Evolutionary conservation across 805 yeast species (phyloP).

Genomic region (Candida verbasci): DNA sequence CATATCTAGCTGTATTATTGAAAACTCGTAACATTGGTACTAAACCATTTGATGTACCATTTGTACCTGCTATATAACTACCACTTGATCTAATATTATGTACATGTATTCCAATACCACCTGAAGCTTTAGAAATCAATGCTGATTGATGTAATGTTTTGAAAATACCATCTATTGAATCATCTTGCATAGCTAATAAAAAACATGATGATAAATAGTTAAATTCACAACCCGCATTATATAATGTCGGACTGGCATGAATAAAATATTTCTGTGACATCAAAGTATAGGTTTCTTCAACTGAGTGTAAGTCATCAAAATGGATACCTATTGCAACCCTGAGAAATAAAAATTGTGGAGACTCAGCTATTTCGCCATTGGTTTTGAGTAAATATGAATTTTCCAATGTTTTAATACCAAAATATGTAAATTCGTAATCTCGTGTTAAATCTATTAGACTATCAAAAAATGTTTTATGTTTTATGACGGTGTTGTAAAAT

Average conservation of each 20-base stretch:
- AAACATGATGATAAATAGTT: constrained; percentile 91
- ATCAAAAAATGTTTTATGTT: constrained; percentile 63
- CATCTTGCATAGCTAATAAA: constrained; percentile 85
- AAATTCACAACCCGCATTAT: constrained; percentile 85
- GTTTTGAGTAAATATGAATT: constrained; percentile 75
- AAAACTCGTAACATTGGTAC: constrained; percentile 96
- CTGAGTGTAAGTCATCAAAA: constrained; percentile 58
- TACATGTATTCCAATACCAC: constrained; percentile 90
- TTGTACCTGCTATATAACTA: constrained; percentile 83
- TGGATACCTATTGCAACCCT: constrained; percentile 93
- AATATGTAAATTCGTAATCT: constrained; percentile 75
- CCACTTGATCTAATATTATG: constrained; percentile 86
- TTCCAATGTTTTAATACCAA: constrained; percentile 89
- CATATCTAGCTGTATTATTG: constrained; percentile 94
- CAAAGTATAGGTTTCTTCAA: constrained; percentile 75
- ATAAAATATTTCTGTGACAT: constrained; percentile 88
- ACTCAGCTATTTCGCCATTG: constrained; percentile 61
- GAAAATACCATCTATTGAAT: constrained; percentile 93
- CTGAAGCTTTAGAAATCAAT: constrained; percentile 87
- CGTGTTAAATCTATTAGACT: constrained; percentile 71
- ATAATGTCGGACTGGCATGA: constrained; percentile 93
- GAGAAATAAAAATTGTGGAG: constrained; percentile 87
- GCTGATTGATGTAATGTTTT: constrained; percentile 87
- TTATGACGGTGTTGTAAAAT: constrained; percentile 57
- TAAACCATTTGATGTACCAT: constrained; percentile 88